phyloP scores from a whole-genome alignment of 1,284 basidiomycete species.

The Pseudozyma sp. region DNA sequence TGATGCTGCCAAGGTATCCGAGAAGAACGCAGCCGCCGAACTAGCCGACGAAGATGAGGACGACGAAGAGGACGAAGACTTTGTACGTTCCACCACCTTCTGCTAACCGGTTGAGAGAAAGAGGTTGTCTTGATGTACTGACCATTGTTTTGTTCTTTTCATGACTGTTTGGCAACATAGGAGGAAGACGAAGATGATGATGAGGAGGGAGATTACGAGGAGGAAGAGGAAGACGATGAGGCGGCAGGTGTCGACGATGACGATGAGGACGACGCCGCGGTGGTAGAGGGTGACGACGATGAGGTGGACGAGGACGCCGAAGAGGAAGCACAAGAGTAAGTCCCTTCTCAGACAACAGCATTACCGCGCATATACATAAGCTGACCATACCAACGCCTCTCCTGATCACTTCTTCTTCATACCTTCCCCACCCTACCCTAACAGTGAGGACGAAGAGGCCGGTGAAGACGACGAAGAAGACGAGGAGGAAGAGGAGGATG shows the following conservation, averaged over 20 bases:
- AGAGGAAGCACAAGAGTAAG: constrained; percentile 35
- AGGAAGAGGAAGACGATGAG: constrained; percentile 25
- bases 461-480: constrained; percentile 12
- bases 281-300: constrained; percentile 28
- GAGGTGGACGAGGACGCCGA: constrained; percentile 40
- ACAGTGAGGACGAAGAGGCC: constrained; percentile 25
- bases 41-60: constrained; percentile 36
- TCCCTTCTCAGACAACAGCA: background rate
- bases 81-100: constrained; percentile 15
- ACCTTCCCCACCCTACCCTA: background rate
- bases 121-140: no score
- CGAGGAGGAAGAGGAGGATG: constrained; percentile 32
- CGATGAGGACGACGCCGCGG: constrained; percentile 34
- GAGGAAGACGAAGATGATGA: constrained; percentile 42
- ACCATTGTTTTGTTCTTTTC: background rate
- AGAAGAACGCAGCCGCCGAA: constrained; percentile 28
- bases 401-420: background rate
- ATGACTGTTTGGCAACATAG: background rate
- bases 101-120: background rate
- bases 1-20: constrained; percentile 26
- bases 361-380: no score
- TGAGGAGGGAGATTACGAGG: constrained; percentile 31
- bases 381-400: background rate
- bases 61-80: constrained; percentile 45
- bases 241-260: constrained; percentile 26